These are phyloP conservation scores for Rhytidiadelphus loreus DNA, from an alignment of 225 moss, liverwort and hornwort genomes.

Conservation along the genomic window DNA sequence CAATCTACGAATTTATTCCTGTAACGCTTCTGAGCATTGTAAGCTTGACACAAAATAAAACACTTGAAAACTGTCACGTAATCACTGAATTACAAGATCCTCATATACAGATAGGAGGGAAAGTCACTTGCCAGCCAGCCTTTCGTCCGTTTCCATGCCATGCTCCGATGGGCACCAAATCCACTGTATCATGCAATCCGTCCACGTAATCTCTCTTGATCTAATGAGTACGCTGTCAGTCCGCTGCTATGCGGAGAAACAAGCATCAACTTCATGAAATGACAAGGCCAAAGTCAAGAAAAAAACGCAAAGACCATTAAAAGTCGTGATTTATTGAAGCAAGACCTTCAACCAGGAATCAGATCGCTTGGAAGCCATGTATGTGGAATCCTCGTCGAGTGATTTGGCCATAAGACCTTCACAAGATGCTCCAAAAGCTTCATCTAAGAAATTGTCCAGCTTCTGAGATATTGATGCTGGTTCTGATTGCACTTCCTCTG, in stretches of 20 bases:
- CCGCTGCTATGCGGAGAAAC: not conserved
- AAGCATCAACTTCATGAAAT: not conserved
- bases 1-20: not conserved
- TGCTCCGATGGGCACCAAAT: constrained; percentile 91
- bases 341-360: constrained; percentile 89
- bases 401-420: constrained; percentile 92
- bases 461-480: constrained; percentile 31
- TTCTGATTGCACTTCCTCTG: constrained; percentile 40
- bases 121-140: constrained; percentile 69
- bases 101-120: not conserved
- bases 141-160: constrained; percentile 95
- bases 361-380: constrained; percentile 88
- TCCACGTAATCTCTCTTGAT: constrained; percentile 87
- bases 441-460: constrained; percentile 57
- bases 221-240: constrained; percentile 14
- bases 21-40: not conserved
- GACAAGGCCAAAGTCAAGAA: not conserved
- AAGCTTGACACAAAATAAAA: not conserved
- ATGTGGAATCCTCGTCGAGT: constrained; percentile 61
- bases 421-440: constrained; percentile 82
- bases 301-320: not conserved
- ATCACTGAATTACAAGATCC: not conserved
- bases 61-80: not conserved
- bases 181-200: constrained; percentile 82
- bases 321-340: not conserved